phyloP scores from a whole-genome alignment of 495 filamentous ascomycete species.

The Talaromyces borbonicus region DNA sequence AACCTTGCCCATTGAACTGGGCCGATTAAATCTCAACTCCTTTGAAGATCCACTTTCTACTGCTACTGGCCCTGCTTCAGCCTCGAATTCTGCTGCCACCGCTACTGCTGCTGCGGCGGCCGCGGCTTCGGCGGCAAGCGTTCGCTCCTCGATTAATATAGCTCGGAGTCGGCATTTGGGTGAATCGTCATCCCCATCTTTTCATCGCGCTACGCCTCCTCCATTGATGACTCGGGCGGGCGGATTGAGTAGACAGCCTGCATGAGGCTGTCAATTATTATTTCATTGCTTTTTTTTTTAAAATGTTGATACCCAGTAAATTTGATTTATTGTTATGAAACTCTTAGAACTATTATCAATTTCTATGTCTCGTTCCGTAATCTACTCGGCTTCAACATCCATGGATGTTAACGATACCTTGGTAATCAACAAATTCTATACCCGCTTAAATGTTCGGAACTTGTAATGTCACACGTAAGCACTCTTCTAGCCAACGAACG shows the following conservation, averaged over 20 bases:
- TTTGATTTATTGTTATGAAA: no score
- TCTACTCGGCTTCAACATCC: no score
- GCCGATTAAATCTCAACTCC: constrained; percentile 12
- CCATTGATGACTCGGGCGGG: constrained; percentile 27
- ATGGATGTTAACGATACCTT: no score
- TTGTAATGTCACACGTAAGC: no score
- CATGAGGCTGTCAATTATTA: constrained; percentile 9
- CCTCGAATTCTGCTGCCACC: no score
- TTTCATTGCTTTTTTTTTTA: constrained; percentile 3
- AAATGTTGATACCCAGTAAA: no score
- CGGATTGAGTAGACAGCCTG: constrained; percentile 32
- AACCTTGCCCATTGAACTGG: constrained; percentile 25
- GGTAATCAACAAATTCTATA: neutral
- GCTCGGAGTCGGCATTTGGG: constrained; percentile 12
- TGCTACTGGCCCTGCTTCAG: no score
- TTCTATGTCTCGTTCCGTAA: no score
- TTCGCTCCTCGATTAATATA: neutral
- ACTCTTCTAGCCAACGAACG: no score
- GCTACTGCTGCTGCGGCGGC: no score
- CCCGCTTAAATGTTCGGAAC: no score
- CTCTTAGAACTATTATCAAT: no score
- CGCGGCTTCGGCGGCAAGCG: neutral
- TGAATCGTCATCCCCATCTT: constrained; percentile 14
- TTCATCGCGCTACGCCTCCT: constrained; percentile 20
- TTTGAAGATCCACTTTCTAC: constrained; percentile 16